Conservation (phyloP, 805 yeast species). For the Wickerhamiella cacticola region DNA sequence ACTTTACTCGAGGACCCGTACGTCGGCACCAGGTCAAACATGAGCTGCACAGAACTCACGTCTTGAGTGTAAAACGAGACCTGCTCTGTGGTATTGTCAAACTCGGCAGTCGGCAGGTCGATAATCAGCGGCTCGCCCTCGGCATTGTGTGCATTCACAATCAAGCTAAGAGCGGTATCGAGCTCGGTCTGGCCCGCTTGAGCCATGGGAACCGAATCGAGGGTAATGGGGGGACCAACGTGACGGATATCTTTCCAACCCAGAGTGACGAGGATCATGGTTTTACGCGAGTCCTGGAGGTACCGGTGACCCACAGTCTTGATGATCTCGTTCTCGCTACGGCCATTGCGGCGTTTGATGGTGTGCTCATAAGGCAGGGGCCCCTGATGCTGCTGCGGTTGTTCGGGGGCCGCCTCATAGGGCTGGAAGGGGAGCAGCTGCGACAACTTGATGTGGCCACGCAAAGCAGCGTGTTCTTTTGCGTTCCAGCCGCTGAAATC, state of each 20-base stretch:
- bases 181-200: conserved; percentile 70
- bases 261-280: conserved; percentile 64
- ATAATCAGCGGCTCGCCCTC: conserved; percentile 46
- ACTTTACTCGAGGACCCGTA: conserved; percentile 39
- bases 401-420: conserved; percentile 21
- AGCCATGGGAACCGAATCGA: conserved; percentile 63
- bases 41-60: conserved; percentile 36
- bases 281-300: conserved; percentile 44
- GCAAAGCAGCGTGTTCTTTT: conserved; percentile 86
- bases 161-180: conserved; percentile 75
- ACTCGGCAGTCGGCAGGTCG: conserved; percentile 77
- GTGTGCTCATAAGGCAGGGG: not conserved
- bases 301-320: conserved; percentile 80
- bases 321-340: conserved; percentile 37
- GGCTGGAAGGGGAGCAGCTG: conserved; percentile 35
- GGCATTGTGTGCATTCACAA: conserved; percentile 37
- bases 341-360: conserved; percentile 2
- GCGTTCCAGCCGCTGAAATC: conserved; percentile 95
- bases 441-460: conserved; percentile 73
- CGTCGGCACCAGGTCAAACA: conserved; percentile 84
- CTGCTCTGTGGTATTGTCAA: conserved; percentile 47
- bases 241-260: conserved; percentile 76
- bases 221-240: conserved; percentile 44
- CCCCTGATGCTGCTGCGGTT: conserved; percentile 13
- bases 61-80: conserved; percentile 52